Conservation (phyloP, 2,329 filamentous ascomycete genomes). For the Emergomyces pasteurianus region DNA sequence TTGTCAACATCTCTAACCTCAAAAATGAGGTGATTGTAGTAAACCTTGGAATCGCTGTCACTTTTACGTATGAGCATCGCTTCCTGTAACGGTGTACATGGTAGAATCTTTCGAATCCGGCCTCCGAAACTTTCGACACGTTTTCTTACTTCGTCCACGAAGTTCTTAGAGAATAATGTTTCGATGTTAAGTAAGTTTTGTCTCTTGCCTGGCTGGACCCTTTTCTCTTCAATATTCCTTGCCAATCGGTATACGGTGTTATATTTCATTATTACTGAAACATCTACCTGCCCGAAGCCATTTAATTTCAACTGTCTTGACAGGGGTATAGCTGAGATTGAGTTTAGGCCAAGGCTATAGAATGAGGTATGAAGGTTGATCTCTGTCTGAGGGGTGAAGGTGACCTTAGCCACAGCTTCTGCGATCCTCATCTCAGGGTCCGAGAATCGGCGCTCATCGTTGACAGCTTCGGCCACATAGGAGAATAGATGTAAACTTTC, state of each 20-base stretch:
- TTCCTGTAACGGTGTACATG: slow-evolving; percentile 79
- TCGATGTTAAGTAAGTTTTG: slow-evolving; percentile 1
- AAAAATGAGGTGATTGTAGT: slow-evolving; percentile 62
- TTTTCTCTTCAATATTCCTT: neutral
- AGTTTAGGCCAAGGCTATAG: slow-evolving; percentile 68
- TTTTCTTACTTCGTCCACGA: slow-evolving; percentile 21
- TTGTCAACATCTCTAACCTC: slow-evolving; percentile 39
- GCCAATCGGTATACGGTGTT: slow-evolving; percentile 51
- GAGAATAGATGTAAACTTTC: slow-evolving; percentile 34
- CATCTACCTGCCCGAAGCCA: slow-evolving; percentile 41
- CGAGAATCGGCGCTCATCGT: slow-evolving; percentile 36
- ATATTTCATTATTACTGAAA: slow-evolving; percentile 59
- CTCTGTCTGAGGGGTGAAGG: slow-evolving; percentile 33
- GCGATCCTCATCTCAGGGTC: slow-evolving; percentile 46
- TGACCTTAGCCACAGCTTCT: slow-evolving; percentile 39
- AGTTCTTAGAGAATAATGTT: slow-evolving; percentile 14
- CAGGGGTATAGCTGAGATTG: slow-evolving; percentile 65
- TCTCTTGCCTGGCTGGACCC: neutral
- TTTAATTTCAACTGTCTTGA: slow-evolving; percentile 43
- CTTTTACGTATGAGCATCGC: slow-evolving; percentile 60
- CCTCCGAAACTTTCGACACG: slow-evolving; percentile 23
- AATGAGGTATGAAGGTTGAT: slow-evolving; percentile 60
- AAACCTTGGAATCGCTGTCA: slow-evolving; percentile 39
- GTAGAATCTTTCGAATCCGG: slow-evolving; percentile 48
- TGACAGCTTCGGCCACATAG: slow-evolving; percentile 16